phyloP scores from a whole-genome alignment of 176 grass and related monocot species.

The Musa itinerans region DNA sequence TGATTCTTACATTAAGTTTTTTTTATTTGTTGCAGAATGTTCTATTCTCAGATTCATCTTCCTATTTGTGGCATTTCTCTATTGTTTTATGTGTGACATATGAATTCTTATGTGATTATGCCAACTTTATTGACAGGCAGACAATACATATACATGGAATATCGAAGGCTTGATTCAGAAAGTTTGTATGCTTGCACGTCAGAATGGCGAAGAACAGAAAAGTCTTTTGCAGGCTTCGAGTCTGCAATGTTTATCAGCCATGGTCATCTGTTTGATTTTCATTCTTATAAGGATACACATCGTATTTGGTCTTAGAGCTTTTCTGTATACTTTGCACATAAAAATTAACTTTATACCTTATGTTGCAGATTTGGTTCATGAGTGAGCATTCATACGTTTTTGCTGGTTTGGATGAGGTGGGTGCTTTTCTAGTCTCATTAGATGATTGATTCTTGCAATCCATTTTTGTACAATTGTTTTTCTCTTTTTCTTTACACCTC shows the following conservation, averaged over 20 bases:
- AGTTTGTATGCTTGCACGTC: constrained; percentile 54
- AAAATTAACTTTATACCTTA: constrained; percentile 10
- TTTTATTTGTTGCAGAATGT: neutral
- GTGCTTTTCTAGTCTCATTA: neutral
- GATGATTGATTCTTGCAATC: neutral
- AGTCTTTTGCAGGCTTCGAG: constrained; percentile 58
- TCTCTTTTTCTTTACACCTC: too few species aligned
- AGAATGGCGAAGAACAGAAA: constrained; percentile 42
- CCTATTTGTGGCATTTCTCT: constrained; percentile 2
- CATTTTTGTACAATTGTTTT: neutral
- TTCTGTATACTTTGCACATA: constrained; percentile 9
- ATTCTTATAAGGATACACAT: neutral
- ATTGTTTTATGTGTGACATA: neutral
- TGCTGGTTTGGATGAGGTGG: constrained; percentile 76
- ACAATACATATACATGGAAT: constrained; percentile 79
- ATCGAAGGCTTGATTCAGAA: constrained; percentile 77
- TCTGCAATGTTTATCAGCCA: constrained; percentile 79
- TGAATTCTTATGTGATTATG: constrained; percentile 1
- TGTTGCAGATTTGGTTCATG: constrained; percentile 84
- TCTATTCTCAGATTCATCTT: neutral
- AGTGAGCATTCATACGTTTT: constrained; percentile 75
- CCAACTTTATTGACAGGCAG: constrained; percentile 38
- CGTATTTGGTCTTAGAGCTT: constrained; percentile 2
- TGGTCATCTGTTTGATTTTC: constrained; percentile 30
- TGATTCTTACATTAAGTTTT: neutral